Conservation (phyloP, 2,329 filamentous ascomycete species). For the Colletotrichum neosansevieriae region DNA sequence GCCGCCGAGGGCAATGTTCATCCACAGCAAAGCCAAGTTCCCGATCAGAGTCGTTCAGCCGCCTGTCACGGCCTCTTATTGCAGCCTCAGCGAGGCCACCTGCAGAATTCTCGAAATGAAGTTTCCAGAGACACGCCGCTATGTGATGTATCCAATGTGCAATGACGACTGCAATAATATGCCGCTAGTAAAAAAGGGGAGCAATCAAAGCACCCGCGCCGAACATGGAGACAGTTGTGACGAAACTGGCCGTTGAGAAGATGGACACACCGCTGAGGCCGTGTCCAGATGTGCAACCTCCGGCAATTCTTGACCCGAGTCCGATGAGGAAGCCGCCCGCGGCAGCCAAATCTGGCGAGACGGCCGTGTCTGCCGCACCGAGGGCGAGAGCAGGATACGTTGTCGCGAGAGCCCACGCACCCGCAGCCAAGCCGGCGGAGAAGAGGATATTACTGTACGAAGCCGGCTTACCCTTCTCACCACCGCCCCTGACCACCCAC, state of each 20-base stretch:
- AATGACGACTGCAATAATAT: background rate
- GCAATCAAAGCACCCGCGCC: conserved; percentile 55
- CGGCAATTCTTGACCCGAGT: conserved; percentile 71
- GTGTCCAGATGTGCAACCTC: conserved; percentile 77
- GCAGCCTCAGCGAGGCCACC: background rate
- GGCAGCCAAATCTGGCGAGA: conserved; percentile 55
- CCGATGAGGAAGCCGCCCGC: conserved; percentile 69
- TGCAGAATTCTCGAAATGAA: background rate
- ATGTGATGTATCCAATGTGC: background rate
- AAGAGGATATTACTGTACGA: conserved; percentile 63
- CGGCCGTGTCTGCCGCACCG: conserved; percentile 44
- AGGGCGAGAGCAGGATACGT: conserved; percentile 48
- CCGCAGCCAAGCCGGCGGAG: conserved; percentile 61
- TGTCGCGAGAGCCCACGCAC: conserved; percentile 56
- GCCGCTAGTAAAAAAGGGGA: conserved; percentile 40
- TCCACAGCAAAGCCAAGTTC: too few relatives aligned
- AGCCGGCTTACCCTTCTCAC: conserved; percentile 44
- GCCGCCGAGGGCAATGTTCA: too few relatives aligned
- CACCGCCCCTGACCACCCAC: conserved; percentile 52
- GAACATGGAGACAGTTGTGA: conserved; percentile 72
- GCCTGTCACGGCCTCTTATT: too few relatives aligned
- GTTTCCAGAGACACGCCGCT: background rate
- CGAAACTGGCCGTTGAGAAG: conserved; percentile 70
- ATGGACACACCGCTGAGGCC: conserved; percentile 76
- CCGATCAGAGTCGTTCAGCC: too few relatives aligned